phyloP scores from a whole-genome alignment of 805 yeast genomes.

The Zygosaccharomyces rouxii region DNA sequence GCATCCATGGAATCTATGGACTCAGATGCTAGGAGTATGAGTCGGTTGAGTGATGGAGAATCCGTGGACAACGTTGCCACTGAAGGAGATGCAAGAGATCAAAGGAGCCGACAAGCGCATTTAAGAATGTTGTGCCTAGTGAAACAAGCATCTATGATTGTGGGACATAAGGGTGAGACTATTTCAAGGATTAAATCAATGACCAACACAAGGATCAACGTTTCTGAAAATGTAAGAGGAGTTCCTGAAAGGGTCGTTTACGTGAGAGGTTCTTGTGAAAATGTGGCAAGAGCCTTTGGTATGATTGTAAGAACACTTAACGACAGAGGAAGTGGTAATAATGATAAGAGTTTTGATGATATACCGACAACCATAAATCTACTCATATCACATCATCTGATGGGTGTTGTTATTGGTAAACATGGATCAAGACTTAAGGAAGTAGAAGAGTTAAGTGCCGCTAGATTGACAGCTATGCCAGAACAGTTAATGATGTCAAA shows the following conservation, averaged over 20 bases:
- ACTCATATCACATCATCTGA: constrained; percentile 70
- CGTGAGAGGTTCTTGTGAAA: constrained; percentile 69
- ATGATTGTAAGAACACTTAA: constrained; percentile 58
- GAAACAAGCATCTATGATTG: constrained; percentile 69
- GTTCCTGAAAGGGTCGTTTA: constrained; percentile 71
- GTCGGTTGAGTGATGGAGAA: constrained; percentile 12
- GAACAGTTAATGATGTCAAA: constrained; percentile 69
- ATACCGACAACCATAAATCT: constrained; percentile 53
- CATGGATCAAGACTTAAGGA: constrained; percentile 70
- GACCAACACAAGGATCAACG: constrained; percentile 62
- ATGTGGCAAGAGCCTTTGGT: constrained; percentile 79
- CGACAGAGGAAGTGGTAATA: constrained; percentile 46
- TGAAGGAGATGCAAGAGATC: constrained; percentile 35
- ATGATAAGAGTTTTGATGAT: constrained; percentile 47
- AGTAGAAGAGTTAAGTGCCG: constrained; percentile 78
- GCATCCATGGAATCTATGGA: constrained; percentile 5
- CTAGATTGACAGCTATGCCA: constrained; percentile 68
- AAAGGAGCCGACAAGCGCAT: constrained; percentile 53
- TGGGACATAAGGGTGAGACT: constrained; percentile 77
- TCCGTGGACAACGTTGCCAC: constrained; percentile 8
- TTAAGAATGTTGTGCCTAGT: constrained; percentile 72
- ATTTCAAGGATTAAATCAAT: constrained; percentile 59
- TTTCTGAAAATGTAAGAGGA: constrained; percentile 66
- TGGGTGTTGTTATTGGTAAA: constrained; percentile 79
- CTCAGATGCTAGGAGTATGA: constrained; percentile 1